A percentile compares a stretch with the other conserved stretches of the same genome.
These are phyloP conservation scores for Phytophthora meadii DNA, from an alignment of 352 stramenopile species.

Conservation along the genomic window DNA sequence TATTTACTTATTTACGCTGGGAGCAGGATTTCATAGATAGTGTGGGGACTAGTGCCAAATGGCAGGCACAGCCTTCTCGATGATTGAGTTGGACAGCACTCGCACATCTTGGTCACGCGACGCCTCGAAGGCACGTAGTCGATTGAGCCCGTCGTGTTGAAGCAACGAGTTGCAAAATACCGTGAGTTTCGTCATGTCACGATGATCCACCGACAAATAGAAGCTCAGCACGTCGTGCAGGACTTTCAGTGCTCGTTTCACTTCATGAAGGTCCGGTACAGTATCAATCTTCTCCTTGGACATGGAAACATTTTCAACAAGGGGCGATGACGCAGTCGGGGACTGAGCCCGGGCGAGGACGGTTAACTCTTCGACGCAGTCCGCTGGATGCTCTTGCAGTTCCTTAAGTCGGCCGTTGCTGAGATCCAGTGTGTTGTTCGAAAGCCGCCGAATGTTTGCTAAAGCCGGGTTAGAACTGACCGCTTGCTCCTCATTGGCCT, in stretches of 20 bases:
- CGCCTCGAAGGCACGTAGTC: slow-evolving; percentile 63
- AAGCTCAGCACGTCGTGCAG: slow-evolving; percentile 77
- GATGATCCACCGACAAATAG: slow-evolving; percentile 71
- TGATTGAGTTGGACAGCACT: slow-evolving; percentile 71
- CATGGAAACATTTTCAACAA: slow-evolving; percentile 10
- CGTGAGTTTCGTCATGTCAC: slow-evolving; percentile 83
- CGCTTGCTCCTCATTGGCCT: slow-evolving; percentile 52
- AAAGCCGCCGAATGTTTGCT: slow-evolving; percentile 26
- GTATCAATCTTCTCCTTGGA: slow-evolving; percentile 20
- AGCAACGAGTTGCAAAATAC: slow-evolving; percentile 87
- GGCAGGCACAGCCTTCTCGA: slow-evolving; percentile 81
- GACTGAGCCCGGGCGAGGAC: slow-evolving; percentile 43
- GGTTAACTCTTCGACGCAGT: slow-evolving; percentile 67
- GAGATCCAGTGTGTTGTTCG: slow-evolving; percentile 38
- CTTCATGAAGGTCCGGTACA: slow-evolving; percentile 32
- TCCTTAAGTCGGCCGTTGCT: slow-evolving; percentile 62
- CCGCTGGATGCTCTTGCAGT: slow-evolving; percentile 64
- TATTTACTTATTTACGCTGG: slow-evolving; percentile 31
- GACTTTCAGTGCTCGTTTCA: slow-evolving; percentile 63
- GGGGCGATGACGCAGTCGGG: slow-evolving; percentile 6
- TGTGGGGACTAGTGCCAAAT: slow-evolving; percentile 69
- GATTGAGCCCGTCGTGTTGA: slow-evolving; percentile 74
- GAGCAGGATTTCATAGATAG: slow-evolving; percentile 24
- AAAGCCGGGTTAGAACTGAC: slow-evolving; percentile 14
- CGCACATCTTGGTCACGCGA: slow-evolving; percentile 62